Conservation (phyloP, 1,139 yeast species). For the Debaryomycetaceae sp. region DNA sequence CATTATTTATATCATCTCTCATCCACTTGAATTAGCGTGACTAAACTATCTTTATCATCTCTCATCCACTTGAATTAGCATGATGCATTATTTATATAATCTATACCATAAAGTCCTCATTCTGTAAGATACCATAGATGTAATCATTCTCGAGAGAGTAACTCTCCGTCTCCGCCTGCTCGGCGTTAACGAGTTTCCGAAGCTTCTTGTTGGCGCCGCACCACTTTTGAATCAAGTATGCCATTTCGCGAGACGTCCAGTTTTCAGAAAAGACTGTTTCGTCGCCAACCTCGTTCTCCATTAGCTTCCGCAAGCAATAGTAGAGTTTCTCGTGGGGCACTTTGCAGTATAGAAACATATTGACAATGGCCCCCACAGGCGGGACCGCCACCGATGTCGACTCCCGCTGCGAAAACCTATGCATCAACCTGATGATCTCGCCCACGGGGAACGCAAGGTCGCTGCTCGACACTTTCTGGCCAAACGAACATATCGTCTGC, state of each 20-base stretch:
- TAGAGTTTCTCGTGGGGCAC: slow-evolving; percentile 62
- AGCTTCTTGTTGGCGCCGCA: slow-evolving; percentile 50
- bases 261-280: slow-evolving; percentile 32
- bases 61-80: not conserved
- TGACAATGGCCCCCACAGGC: slow-evolving; percentile 36
- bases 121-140: slow-evolving; percentile 24
- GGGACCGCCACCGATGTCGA: slow-evolving; percentile 31
- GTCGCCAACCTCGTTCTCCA: slow-evolving; percentile 42
- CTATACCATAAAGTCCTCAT: slow-evolving; percentile 7
- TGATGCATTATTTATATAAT: not conserved
- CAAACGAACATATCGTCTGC: slow-evolving; percentile 30
- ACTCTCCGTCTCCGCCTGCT: slow-evolving; percentile 24
- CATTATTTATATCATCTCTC: too few relatives aligned
- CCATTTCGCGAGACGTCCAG: slow-evolving; percentile 40
- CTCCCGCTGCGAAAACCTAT: slow-evolving; percentile 25
- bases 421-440: slow-evolving; percentile 52
- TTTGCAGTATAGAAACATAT: slow-evolving; percentile 69
- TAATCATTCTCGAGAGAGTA: slow-evolving; percentile 40
- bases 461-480: slow-evolving; percentile 32
- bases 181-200: slow-evolving; percentile 39
- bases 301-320: slow-evolving; percentile 52
- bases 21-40: too few relatives aligned
- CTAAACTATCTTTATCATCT: not conserved
- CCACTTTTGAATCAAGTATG: slow-evolving; percentile 55
- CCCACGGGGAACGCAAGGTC: slow-evolving; percentile 79